Conservation (phyloP, 2,329 filamentous ascomycete species). For the Cladosporium sp. region DNA sequence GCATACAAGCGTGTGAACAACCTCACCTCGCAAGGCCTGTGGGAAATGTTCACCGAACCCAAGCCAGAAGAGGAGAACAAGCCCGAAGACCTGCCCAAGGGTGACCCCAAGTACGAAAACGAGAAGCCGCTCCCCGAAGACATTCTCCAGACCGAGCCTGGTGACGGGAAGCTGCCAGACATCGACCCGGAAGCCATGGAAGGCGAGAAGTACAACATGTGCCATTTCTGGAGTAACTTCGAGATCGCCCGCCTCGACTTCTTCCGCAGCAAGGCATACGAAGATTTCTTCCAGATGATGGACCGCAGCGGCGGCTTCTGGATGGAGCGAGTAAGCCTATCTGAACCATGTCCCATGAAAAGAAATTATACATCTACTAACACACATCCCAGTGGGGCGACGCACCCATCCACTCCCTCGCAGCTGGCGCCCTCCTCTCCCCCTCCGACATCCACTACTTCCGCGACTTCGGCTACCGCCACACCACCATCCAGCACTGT, state of each 20-base stretch:
- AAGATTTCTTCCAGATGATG: constrained; percentile 99
- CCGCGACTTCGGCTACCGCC: constrained; percentile 96
- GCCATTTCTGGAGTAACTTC: constrained; percentile 99
- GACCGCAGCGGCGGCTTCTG: constrained; percentile 96
- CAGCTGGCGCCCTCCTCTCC: constrained; percentile 81
- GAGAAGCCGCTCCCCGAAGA: constrained; percentile 76
- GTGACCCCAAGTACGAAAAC: constrained; percentile 63
- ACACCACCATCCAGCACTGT: constrained; percentile 98
- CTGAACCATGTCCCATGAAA: not conserved
- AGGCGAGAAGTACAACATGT: constrained; percentile 99
- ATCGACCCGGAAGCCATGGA: constrained; percentile 95
- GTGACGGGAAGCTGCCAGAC: constrained; percentile 69
- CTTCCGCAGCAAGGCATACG: constrained; percentile 96
- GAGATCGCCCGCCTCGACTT: constrained; percentile 94
- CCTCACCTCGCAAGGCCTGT: constrained; percentile 84
- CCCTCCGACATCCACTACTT: constrained; percentile 94
- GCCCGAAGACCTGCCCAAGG: constrained; percentile 45
- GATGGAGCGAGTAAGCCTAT: constrained; percentile 83
- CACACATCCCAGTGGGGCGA: constrained; percentile 78
- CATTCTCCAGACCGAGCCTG: constrained; percentile 74
- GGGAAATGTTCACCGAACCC: constrained; percentile 97
- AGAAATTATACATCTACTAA: constrained; percentile 39
- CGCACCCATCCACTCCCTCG: constrained; percentile 95
- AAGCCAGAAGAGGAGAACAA: constrained; percentile 62
- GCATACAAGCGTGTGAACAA: constrained; percentile 95